Evolutionary conservation across 192 early-diverging fungal genomes (phyloP), one percentile per base, ranked within the genome.

Genomic region (Jimgerdemannia lactiflua): DNA sequence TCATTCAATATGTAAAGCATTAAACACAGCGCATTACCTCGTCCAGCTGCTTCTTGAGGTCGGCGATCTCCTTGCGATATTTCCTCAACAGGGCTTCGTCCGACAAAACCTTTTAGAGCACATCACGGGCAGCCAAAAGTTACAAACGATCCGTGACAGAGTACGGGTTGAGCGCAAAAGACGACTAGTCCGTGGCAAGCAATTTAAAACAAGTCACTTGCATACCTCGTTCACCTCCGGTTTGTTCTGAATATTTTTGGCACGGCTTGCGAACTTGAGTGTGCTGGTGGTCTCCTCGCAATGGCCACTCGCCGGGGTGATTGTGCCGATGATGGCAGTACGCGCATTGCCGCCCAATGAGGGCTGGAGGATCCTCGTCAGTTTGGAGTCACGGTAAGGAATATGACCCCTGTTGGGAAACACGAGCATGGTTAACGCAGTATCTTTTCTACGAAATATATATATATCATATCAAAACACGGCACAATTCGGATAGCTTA

Each of bases 291-390:
- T 93, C 71, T 94, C 94, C 7, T 92, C 92, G 65, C 90, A 75
- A 64, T 85, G 86, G 3, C 80, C 80, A 71, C 85, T 86, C 3
- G 94, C 91, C 0, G 94, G 94, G 11, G 95, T 94, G 41, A 97
- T 91, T 17, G 96, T 97, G 14, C 96, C 98, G 64, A 99, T 96
- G 75, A 99, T 96, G 74, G 95, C 97, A 0, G 98, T 97, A 69
- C 95, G 95, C 17, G 96, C 98, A 64, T 89, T 82, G 0, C 97
- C 97, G 73, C 92, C 93, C 1, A 94, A 85, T 2, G 96, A 98
- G 84, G 98, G 96, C 81, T 96, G 93, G 19, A 99, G 78, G 0
- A 99, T 82, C 6, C 95, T 80, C 0, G 96, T 99, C 43, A 99
- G 81, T 79, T 97, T 99, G 79, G 92, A 94, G 73, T 92, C 89